phyloP scores from a whole-genome alignment of 768 basidiomycete species.

The Trichaptum fuscoviolaceum region DNA sequence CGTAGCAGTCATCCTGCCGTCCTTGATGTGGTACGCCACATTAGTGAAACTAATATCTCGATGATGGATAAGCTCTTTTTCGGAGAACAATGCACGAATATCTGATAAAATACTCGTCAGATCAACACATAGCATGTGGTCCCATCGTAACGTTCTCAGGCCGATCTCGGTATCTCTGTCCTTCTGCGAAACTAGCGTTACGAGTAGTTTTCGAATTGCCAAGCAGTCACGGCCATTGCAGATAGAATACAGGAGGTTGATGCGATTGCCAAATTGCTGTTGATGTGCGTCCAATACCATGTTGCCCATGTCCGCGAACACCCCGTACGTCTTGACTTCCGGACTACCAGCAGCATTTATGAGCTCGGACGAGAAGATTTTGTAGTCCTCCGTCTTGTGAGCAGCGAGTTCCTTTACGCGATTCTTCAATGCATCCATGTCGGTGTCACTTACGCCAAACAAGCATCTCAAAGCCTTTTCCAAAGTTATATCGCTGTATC shows the following conservation, averaged over 20 bases:
- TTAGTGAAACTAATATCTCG: neutral
- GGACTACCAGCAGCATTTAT: neutral
- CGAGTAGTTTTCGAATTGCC: neutral
- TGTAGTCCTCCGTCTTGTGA: neutral
- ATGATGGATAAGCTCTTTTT: neutral
- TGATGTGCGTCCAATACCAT: neutral
- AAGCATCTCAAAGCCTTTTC: neutral
- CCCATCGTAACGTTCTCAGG: neutral
- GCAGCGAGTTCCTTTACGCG: neutral
- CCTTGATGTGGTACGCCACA: neutral
- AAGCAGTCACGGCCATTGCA: neutral
- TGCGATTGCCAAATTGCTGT: neutral
- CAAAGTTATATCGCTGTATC: neutral
- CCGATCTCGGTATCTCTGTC: neutral
- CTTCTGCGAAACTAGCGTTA: neutral
- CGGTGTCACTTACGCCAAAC: neutral
- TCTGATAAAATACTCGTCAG: neutral
- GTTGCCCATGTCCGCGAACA: neutral
- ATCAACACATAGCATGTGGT: neutral
- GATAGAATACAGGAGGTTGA: neutral
- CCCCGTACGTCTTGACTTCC: neutral
- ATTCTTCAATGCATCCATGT: neutral
- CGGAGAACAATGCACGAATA: neutral
- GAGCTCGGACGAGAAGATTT: neutral
- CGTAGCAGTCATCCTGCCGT: neutral